phyloP scores from a whole-genome alignment of 176 grass and related monocot species.

The Triticum turgidum region DNA sequence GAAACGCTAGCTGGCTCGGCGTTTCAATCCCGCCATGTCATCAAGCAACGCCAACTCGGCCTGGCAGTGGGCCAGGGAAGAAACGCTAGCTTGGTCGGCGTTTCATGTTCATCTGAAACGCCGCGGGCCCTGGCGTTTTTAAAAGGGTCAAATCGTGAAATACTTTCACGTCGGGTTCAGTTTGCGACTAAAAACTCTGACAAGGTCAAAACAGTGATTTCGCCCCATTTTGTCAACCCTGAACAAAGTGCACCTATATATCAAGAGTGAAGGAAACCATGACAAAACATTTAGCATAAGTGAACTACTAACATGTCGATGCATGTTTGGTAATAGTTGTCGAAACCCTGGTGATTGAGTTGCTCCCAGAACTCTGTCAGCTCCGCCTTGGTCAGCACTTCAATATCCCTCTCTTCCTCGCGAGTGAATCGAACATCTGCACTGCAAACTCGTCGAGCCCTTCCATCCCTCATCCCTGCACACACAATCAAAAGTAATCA shows the following conservation, averaged over 20 bases:
- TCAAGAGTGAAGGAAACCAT: not conserved
- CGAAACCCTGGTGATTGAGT: slow-evolving; percentile 69
- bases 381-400: slow-evolving; percentile 68
- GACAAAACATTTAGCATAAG: not conserved
- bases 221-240: slow-evolving; percentile 36
- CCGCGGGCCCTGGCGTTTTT: no score
- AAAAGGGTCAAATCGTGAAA: no score
- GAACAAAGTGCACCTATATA: not conserved
- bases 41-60: no score
- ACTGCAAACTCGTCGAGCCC: slow-evolving; percentile 74
- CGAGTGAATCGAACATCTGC: slow-evolving; percentile 75
- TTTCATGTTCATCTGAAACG: no score
- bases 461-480: slow-evolving; percentile 63
- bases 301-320: slow-evolving; percentile 70
- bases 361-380: slow-evolving; percentile 91
- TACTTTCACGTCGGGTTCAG: no score
- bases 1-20: no score
- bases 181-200: no score
- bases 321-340: slow-evolving; percentile 70
- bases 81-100: no score
- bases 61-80: no score
- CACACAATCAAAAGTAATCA: not conserved
- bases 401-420: slow-evolving; percentile 69
- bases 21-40: no score
- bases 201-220: no score